Evolutionary conservation across 2,329 filamentous ascomycete genomes (phyloP).

Genomic region (Phyllosticta capitalensis): DNA sequence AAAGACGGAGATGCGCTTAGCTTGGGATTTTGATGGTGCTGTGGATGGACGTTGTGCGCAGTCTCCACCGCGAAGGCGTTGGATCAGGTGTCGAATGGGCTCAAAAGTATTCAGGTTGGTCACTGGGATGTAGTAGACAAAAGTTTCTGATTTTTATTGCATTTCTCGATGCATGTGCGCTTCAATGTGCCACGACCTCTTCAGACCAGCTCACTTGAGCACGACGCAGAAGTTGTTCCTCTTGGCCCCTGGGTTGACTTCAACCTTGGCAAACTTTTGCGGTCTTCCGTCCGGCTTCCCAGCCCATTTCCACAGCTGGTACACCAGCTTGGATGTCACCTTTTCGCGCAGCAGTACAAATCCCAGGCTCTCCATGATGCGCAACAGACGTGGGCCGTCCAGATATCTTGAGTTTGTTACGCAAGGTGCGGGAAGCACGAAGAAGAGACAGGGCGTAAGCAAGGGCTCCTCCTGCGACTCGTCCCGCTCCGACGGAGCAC

Average conservation of each 20-base stretch:
- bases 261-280: conserved; percentile 56
- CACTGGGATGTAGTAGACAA: background rate
- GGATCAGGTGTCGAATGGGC: background rate
- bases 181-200: background rate
- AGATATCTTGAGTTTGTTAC: conserved; percentile 86
- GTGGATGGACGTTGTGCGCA: background rate
- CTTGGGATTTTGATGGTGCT: background rate
- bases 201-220: conserved; percentile 32
- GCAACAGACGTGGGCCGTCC: conserved; percentile 56
- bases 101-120: background rate
- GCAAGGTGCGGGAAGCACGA: conserved; percentile 84
- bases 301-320: conserved; percentile 69
- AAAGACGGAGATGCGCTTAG: background rate
- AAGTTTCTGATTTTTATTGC: too few relatives aligned
- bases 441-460: conserved; percentile 63
- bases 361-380: conserved; percentile 69
- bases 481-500: conserved; percentile 2
- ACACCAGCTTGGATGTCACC: conserved; percentile 72
- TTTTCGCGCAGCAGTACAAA: conserved; percentile 60
- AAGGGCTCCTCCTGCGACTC: background rate
- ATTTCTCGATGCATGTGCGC: background rate
- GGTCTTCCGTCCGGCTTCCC: conserved; percentile 17
- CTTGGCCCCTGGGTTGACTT: conserved; percentile 62
- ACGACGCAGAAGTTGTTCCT: conserved; percentile 90
- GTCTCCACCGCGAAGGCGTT: too few relatives aligned